Conservation (phyloP, 352 stramenopile species). For the Pythium brassicae region DNA sequence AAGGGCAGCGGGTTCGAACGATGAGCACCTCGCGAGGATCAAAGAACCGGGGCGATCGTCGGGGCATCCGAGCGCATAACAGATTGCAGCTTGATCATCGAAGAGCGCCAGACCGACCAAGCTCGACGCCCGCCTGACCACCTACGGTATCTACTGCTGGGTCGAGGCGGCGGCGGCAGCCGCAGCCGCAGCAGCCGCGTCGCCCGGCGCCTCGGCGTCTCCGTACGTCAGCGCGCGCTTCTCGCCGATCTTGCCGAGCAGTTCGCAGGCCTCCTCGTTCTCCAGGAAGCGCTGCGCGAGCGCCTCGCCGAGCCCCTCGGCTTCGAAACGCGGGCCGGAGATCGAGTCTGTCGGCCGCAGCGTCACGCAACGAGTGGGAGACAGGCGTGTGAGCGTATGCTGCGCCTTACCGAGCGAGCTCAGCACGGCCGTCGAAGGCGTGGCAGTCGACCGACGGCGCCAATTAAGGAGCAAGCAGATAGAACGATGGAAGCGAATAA, state of each 20-base stretch:
- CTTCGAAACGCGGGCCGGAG: constrained; percentile 47
- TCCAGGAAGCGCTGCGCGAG: constrained; percentile 59
- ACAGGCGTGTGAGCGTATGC: neutral
- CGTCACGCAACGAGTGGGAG: neutral
- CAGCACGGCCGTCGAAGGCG: too few species aligned
- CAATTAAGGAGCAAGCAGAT: too few species aligned
- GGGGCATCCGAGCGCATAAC: too few species aligned
- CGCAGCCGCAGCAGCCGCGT: constrained; percentile 55
- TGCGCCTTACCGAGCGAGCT: too few species aligned
- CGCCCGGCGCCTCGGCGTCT: constrained; percentile 58
- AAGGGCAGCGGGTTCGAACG: too few species aligned
- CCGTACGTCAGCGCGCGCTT: constrained; percentile 82
- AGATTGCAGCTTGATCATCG: too few species aligned
- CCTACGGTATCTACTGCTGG: neutral
- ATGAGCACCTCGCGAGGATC: too few species aligned
- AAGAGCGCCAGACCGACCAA: too few species aligned
- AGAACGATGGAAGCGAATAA: too few species aligned
- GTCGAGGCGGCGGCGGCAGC: constrained; percentile 13
- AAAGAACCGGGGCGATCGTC: too few species aligned
- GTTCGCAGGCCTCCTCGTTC: constrained; percentile 40
- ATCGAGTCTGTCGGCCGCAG: constrained; percentile 27
- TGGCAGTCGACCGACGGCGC: too few species aligned
- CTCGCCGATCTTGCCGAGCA: constrained; percentile 56
- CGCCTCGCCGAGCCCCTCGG: constrained; percentile 56
- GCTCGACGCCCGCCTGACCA: too few species aligned